Percentiles rank a stretch among this genome's conserved stretches.
These are phyloP conservation scores for Conticribra guillardii DNA, from an alignment of 108 stramenopile genomes.

Conservation along the genomic window DNA sequence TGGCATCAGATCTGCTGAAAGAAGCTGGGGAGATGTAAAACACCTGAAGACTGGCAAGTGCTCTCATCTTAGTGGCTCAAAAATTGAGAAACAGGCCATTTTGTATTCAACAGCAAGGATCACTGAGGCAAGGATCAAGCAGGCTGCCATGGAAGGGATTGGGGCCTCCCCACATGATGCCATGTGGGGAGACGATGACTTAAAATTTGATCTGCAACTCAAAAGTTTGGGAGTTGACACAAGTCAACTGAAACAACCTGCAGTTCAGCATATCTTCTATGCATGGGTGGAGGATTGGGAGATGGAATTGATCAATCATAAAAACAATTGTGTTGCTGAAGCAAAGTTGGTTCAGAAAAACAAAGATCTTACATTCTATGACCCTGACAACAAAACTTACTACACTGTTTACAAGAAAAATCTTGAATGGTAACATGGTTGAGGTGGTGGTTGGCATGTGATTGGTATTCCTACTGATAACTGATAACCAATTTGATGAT, in stretches of 20 bases:
- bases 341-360: no score
- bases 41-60: conserved; percentile 27
- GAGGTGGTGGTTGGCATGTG: no score
- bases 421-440: no score
- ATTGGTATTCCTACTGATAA: no score
- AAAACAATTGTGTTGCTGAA: no score
- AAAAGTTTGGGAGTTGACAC: conserved; percentile 21
- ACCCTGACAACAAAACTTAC: no score
- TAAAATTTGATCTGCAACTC: conserved; percentile 29
- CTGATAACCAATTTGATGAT: no score
- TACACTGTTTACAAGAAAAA: no score
- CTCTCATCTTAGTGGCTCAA: conserved; percentile 13
- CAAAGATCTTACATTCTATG: no score
- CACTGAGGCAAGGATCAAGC: conserved; percentile 2
- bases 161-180: no score
- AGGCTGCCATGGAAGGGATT: conserved; percentile 8
- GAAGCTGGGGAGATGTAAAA: conserved; percentile 30
- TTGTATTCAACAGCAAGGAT: conserved; percentile 8
- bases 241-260: conserved; percentile 1
- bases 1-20: conserved; percentile 24
- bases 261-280: conserved; percentile 1
- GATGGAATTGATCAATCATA: no score
- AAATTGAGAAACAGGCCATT: conserved; percentile 15
- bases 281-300: conserved; percentile 40
- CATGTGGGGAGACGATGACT: conserved; percentile 24